Conservation (phyloP, 805 yeast genomes). For the Pichia paraexigua region DNA sequence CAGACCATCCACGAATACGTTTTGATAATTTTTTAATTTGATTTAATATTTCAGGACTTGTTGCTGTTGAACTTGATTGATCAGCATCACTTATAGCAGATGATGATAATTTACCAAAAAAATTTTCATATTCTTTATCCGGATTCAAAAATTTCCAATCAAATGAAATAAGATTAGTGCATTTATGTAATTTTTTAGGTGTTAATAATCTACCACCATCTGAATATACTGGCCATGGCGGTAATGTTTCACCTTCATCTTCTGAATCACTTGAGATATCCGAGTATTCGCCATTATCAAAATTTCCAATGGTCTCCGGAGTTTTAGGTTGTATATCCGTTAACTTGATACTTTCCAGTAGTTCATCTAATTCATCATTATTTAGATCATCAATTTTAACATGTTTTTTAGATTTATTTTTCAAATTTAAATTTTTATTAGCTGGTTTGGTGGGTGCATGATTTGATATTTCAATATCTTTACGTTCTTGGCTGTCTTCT, state of each 20-base stretch:
- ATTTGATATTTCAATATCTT: neutral
- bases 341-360: conserved; percentile 35
- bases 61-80: conserved; percentile 60
- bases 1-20: conserved; percentile 78
- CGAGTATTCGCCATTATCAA: conserved; percentile 21
- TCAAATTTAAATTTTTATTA: neutral
- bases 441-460: neutral
- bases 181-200: conserved; percentile 32
- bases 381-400: conserved; percentile 6
- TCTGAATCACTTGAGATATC: conserved; percentile 27
- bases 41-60: conserved; percentile 58
- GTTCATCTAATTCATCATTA: conserved; percentile 44
- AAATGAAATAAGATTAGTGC: conserved; percentile 36
- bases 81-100: conserved; percentile 71
- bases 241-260: conserved; percentile 11
- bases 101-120: conserved; percentile 64
- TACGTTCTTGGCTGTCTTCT: neutral
- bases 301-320: conserved; percentile 9
- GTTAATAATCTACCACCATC: conserved; percentile 36
- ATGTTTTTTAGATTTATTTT: neutral
- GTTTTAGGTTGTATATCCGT: conserved; percentile 12
- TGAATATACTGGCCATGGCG: conserved; percentile 19
- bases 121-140: conserved; percentile 59
- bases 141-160: conserved; percentile 56
- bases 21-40: conserved; percentile 52